Conservation (phyloP, 1,284 basidiomycete genomes). For the Cystobasidiaceae sp. region DNA sequence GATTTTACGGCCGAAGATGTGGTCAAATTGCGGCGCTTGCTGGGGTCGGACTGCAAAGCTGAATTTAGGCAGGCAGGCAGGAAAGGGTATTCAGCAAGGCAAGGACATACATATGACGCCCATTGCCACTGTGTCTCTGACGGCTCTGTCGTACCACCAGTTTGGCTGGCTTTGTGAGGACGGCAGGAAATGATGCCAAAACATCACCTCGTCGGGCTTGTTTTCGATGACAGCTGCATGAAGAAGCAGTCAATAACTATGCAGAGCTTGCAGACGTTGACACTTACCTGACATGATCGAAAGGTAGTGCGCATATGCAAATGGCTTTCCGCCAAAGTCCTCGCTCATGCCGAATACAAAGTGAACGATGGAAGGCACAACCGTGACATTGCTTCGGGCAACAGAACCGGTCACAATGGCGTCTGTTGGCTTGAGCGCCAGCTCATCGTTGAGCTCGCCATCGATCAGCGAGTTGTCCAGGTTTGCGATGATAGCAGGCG, state of each 20-base stretch:
- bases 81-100: not conserved
- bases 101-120: not conserved
- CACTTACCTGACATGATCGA: constrained; percentile 31
- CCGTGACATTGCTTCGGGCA: not conserved
- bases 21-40: constrained; percentile 33
- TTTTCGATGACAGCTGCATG: constrained; percentile 9
- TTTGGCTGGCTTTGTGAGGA: not conserved
- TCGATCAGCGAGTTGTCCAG: not conserved
- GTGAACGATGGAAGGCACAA: constrained; percentile 20
- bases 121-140: not conserved
- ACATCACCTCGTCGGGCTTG: constrained; percentile 9
- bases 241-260: too few species aligned
- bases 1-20: constrained; percentile 40
- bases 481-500: not conserved
- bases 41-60: constrained; percentile 17
- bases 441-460: not conserved
- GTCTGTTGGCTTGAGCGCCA: not conserved
- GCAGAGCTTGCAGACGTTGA: not conserved
- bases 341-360: constrained; percentile 37
- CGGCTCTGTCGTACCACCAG: constrained; percentile 19
- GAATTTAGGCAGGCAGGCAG: not conserved
- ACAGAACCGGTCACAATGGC: not conserved
- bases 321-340: constrained; percentile 36
- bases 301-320: constrained; percentile 37
- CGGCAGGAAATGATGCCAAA: constrained; percentile 24